Evolutionary conservation across 2,329 filamentous ascomycete species (phyloP), one percentile per base, ranked within the genome.

Genomic region (Leptographium radiaticola): DNA sequence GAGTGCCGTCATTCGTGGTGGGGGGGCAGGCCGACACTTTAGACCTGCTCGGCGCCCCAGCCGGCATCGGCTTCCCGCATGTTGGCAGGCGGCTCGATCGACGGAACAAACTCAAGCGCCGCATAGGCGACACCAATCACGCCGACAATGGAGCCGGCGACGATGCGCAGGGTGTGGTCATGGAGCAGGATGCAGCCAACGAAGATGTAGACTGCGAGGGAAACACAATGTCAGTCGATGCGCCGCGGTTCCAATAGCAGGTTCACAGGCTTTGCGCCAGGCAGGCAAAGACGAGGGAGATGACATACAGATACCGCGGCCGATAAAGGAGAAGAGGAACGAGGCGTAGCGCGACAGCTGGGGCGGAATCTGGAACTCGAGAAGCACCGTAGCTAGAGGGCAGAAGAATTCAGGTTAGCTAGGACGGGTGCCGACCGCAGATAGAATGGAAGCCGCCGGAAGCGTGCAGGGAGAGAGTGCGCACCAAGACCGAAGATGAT

Each of bases 261-360:
- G 25, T 2, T 10, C 2, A 25, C 20, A 18, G 30, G 5, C 16
- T 15, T 11, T 18, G 33, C 31, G 39, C 45, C n/a, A 18, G 42
- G 4, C n/a, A 25, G 31, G 34, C n/a, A 1, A 16, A 18, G 40
- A 25, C 40, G 20, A n/a, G n/a, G 15, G 43, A 15, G 45, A 25
- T 10, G 39, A 48, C 89, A 72, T 81, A 95, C 90, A 97, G 68
- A 89, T 77, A 71, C 93, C 93, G 66, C 93, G 89, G 58, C 93
- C 93, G 62, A 97, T 73, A 77, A 98, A 97, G 55, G 88, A 95
- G 76, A 97, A 97, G 71, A 97, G 84, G 76, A 98, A 98, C 12
- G 89, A 95, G 53, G 89, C 91, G 75, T 97, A 95, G 72, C 89
- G 85, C 55, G 89, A 86, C 53, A 95, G 78, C 68, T 95, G 90